Evolutionary conservation across 106 monocot genomes (phyloP).

Genomic region (Acorus gramineus): DNA sequence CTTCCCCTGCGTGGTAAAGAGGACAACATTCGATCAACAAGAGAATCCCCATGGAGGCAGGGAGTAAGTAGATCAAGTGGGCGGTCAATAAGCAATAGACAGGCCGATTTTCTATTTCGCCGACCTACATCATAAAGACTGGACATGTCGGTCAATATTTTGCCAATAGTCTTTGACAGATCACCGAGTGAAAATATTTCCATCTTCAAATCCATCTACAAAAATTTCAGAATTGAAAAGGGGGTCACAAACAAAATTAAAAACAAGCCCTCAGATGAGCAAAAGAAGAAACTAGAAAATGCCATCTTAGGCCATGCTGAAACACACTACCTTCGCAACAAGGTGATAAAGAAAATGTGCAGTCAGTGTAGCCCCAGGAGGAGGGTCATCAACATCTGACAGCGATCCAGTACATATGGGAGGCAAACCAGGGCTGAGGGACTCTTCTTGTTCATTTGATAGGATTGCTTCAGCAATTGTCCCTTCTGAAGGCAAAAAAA

Average conservation of each 20-base stretch:
- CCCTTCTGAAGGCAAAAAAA: constrained; percentile 84
- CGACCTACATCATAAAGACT: constrained; percentile 97
- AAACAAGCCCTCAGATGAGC: not conserved
- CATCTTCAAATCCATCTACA: constrained; percentile 91
- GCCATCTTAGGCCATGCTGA: too few relatives aligned
- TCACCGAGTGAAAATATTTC: constrained; percentile 95
- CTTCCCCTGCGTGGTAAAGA: constrained; percentile 58
- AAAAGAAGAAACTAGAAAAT: constrained; percentile 1
- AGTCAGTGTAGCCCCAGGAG: constrained; percentile 73
- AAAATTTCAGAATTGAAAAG: constrained; percentile 1
- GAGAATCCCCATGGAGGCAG: constrained; percentile 82
- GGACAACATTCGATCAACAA: constrained; percentile 76
- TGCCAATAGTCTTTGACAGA: constrained; percentile 75
- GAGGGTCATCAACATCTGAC: constrained; percentile 75
- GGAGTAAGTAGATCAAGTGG: constrained; percentile 95
- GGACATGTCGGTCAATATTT: constrained; percentile 92
- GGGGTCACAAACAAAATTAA: not conserved
- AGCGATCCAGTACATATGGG: constrained; percentile 45
- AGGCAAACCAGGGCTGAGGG: constrained; percentile 86
- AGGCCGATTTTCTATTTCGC: constrained; percentile 74
- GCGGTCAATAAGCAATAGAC: constrained; percentile 87
- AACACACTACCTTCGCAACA: constrained; percentile 49
- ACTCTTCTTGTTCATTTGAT: constrained; percentile 52
- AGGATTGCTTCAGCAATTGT: constrained; percentile 66
- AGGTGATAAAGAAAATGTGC: constrained; percentile 92